Conservation (phyloP, 2,329 filamentous ascomycete genomes). For the Penicillium sp. region DNA sequence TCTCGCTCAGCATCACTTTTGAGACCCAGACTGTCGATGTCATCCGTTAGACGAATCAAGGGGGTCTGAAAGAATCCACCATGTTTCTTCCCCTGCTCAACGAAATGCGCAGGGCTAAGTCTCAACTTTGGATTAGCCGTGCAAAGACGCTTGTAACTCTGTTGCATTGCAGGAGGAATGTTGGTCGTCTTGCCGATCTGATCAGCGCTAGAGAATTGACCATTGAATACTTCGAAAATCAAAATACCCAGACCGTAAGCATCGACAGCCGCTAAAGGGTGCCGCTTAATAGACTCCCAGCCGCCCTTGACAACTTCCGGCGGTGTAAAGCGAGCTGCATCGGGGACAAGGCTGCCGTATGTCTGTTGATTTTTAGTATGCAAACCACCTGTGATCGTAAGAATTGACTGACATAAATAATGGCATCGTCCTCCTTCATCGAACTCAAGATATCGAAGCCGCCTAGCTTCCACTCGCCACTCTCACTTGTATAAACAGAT, state of each 20-base stretch:
- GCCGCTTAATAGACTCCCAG: constrained; percentile 88
- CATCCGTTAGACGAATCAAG: constrained; percentile 86
- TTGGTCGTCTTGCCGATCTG: constrained; percentile 82
- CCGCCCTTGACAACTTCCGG: constrained; percentile 82
- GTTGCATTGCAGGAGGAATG: constrained; percentile 83
- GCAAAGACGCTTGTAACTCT: constrained; percentile 83
- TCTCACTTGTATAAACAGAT: constrained; percentile 90
- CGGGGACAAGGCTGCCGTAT: constrained; percentile 82
- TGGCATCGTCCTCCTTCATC: constrained; percentile 90
- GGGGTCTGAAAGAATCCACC: constrained; percentile 92
- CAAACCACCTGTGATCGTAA: not conserved
- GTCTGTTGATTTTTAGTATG: constrained; percentile 52
- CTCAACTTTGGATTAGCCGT: constrained; percentile 87
- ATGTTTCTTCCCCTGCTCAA: constrained; percentile 79
- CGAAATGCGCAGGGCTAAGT: constrained; percentile 77
- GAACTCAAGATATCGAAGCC: constrained; percentile 93
- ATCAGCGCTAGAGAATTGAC: constrained; percentile 70
- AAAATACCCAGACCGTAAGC: constrained; percentile 82
- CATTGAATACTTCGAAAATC: constrained; percentile 90
- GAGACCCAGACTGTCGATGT: constrained; percentile 86
- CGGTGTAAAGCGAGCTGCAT: constrained; percentile 77
- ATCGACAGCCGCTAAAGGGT: constrained; percentile 77
- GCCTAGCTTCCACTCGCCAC: constrained; percentile 94
- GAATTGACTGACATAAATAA: constrained; percentile 69
- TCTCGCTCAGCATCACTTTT: constrained; percentile 84